Conservation (phyloP, 1,284 basidiomycete species). For the Athelia psychrophila region DNA sequence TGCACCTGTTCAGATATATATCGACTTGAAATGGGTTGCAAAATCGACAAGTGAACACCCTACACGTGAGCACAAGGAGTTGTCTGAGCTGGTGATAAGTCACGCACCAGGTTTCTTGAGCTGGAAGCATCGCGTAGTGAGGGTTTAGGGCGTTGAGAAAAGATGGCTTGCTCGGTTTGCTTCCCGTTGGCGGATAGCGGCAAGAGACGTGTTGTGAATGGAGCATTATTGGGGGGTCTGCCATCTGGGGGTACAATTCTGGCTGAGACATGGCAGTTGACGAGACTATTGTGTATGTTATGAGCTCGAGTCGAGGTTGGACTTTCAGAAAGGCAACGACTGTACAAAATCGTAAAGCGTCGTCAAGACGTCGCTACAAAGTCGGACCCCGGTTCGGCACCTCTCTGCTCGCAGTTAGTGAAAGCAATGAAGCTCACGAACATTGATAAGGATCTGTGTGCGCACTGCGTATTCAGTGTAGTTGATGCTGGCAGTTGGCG, state of each 20-base stretch:
- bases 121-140: constrained; percentile 39
- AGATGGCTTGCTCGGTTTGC: constrained; percentile 40
- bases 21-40: constrained; percentile 13
- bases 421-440: too few relatives aligned
- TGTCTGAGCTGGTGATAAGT: constrained; percentile 1
- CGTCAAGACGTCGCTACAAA: too few relatives aligned
- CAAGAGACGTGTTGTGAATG: constrained; percentile 57
- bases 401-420: too few relatives aligned
- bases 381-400: too few relatives aligned
- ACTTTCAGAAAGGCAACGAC: too few relatives aligned
- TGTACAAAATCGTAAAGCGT: too few relatives aligned
- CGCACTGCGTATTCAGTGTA: too few relatives aligned
- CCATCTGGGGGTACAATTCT: constrained; percentile 27
- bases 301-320: too few relatives aligned
- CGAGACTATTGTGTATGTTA: too few relatives aligned
- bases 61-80: too few relatives aligned
- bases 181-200: constrained; percentile 28
- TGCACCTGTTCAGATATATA: constrained; percentile 51
- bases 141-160: constrained; percentile 35
- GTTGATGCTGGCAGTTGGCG: too few relatives aligned
- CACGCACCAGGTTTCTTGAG: constrained; percentile 38
- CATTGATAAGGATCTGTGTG: too few relatives aligned
- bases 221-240: constrained; percentile 31
- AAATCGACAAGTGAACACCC: constrained; percentile 3
- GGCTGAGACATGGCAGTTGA: constrained; percentile 23